Evolutionary conservation across 2,329 filamentous ascomycete species (phyloP).

Genomic region (Coniochaeta ligniaria): DNA sequence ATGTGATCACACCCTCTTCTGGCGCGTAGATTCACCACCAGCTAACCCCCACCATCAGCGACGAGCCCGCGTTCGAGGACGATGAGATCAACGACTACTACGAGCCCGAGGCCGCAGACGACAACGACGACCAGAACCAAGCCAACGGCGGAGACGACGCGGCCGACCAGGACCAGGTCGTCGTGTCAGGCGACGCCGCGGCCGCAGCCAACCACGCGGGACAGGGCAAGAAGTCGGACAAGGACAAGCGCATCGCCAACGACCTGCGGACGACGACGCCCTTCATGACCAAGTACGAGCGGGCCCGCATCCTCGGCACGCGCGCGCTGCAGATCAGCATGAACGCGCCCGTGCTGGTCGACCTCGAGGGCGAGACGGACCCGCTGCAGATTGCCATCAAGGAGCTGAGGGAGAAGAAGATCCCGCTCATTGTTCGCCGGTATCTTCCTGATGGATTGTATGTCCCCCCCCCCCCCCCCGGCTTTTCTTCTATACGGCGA

Average conservation of each 20-base stretch:
- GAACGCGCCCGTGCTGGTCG: slow-evolving; percentile 94
- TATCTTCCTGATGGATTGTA: slow-evolving; percentile 96
- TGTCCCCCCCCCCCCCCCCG: no score
- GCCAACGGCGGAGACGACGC: slow-evolving; percentile 46
- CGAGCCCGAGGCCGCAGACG: slow-evolving; percentile 48
- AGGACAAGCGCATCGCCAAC: slow-evolving; percentile 84
- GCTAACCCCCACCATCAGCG: slow-evolving; percentile 36
- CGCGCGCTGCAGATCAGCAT: slow-evolving; percentile 95
- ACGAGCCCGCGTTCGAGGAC: slow-evolving; percentile 67
- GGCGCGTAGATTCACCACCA: slow-evolving; percentile 9
- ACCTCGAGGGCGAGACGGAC: slow-evolving; percentile 95
- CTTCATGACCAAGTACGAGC: slow-evolving; percentile 99
- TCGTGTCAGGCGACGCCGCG: slow-evolving; percentile 55
- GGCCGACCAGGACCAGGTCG: slow-evolving; percentile 49
- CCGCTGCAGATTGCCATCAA: slow-evolving; percentile 96
- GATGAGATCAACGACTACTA: slow-evolving; percentile 56
- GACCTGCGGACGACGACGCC: slow-evolving; percentile 87
- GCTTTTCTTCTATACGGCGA: no score
- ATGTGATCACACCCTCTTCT: background rate
- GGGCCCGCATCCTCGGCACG: slow-evolving; percentile 86
- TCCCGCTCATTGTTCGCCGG: slow-evolving; percentile 86
- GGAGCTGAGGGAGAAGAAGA: slow-evolving; percentile 97
- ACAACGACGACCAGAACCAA: slow-evolving; percentile 42
- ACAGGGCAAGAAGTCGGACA: slow-evolving; percentile 49
- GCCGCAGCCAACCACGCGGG: slow-evolving; percentile 48